Evolutionary conservation across 371 early-diverging fungal genomes (phyloP).

Genomic region (Nematocida homosporus): DNA sequence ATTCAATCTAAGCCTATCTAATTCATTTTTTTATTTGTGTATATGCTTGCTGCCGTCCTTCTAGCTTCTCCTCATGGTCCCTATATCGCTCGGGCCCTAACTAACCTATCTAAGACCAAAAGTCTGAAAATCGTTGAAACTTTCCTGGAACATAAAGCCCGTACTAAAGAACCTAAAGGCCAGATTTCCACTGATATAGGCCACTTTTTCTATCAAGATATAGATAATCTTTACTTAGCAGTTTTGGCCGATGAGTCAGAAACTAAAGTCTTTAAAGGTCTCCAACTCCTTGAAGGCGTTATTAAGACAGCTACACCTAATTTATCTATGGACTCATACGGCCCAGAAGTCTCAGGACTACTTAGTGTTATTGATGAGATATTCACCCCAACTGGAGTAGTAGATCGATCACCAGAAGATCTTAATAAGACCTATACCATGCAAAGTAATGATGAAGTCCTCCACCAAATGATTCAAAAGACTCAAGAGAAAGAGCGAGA

Average conservation of each 20-base stretch:
- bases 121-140: constrained; percentile 16
- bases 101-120: constrained; percentile 36
- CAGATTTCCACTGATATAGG: constrained; percentile 30
- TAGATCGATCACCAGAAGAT: constrained; percentile 44
- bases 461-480: constrained; percentile 50
- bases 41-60: constrained; percentile 52
- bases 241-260: constrained; percentile 46
- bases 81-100: constrained; percentile 32
- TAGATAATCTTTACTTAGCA: background rate
- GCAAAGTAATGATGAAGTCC: constrained; percentile 53
- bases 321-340: constrained; percentile 3
- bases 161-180: background rate
- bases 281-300: constrained; percentile 32
- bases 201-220: constrained; percentile 48
- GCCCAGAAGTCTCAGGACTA: constrained; percentile 6
- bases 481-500: constrained; percentile 45
- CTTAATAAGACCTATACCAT: constrained; percentile 1
- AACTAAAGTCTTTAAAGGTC: background rate
- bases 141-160: constrained; percentile 18
- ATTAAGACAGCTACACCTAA: background rate
- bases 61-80: constrained; percentile 22
- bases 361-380: constrained; percentile 33
- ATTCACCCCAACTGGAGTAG: constrained; percentile 32
- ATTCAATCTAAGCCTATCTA: background rate
- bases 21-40: constrained; percentile 35